Evolutionary conservation across 177 flowering plant species (phyloP).

Genomic region (Telopea speciosissima): DNA sequence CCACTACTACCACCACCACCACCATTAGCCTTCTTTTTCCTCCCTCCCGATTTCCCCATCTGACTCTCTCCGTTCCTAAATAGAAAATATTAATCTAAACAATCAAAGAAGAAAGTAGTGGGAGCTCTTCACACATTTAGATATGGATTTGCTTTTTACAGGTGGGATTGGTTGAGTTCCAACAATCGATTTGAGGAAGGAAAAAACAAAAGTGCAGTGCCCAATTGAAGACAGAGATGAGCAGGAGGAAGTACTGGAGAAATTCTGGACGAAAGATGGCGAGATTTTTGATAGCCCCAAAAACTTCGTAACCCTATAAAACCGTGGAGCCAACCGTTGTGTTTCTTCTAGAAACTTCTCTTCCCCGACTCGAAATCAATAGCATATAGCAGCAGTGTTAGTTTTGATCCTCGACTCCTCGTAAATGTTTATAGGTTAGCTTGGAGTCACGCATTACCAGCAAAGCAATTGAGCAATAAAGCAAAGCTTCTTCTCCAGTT

Average conservation of each 20-base stretch:
- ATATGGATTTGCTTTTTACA: background rate
- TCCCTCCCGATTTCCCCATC: constrained; percentile 95
- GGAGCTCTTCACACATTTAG: background rate
- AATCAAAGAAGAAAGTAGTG: background rate
- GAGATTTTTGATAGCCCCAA: background rate
- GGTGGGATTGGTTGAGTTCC: background rate
- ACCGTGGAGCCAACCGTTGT: too few species aligned
- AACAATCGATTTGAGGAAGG: background rate
- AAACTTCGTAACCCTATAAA: background rate
- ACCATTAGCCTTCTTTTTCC: constrained; percentile 55
- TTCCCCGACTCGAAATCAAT: too few species aligned
- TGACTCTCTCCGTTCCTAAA: background rate
- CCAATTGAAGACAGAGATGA: background rate
- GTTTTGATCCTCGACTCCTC: too few species aligned
- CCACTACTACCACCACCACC: background rate
- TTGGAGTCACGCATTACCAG: too few species aligned
- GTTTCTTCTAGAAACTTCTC: background rate
- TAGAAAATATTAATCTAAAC: background rate
- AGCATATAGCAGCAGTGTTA: too few species aligned
- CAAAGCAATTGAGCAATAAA: too few species aligned
- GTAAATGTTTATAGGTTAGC: too few species aligned
- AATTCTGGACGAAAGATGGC: background rate
- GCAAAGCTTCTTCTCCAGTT: too few species aligned
- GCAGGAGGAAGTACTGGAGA: background rate
- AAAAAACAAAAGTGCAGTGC: background rate